phyloP scores from a whole-genome alignment of 345 rosid genomes.

The Hypericum androsaemum region DNA sequence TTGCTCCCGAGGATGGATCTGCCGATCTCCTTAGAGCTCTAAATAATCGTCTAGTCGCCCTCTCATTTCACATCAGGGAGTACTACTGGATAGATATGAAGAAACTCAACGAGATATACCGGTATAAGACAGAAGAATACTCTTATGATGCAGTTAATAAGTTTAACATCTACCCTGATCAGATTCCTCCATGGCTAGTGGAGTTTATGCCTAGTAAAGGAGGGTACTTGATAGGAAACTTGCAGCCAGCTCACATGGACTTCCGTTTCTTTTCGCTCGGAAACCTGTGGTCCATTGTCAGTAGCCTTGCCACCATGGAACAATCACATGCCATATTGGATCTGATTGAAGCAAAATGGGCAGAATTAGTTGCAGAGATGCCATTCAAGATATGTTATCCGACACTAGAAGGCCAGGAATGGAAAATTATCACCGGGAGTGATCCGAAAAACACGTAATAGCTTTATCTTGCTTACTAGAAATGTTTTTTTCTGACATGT shows the following conservation, averaged over 20 bases:
- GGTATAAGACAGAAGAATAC: conserved; percentile 60
- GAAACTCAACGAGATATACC: conserved; percentile 25
- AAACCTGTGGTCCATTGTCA: conserved; percentile 73
- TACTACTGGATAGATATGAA: conserved; percentile 77
- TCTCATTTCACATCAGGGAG: conserved; percentile 87
- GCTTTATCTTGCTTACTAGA: not conserved
- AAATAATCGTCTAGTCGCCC: conserved; percentile 79
- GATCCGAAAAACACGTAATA: conserved; percentile 99
- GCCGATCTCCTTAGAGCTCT: conserved; percentile 67
- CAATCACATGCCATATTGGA: conserved; percentile 75
- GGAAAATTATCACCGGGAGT: conserved; percentile 91
- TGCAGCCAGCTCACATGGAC: conserved; percentile 98
- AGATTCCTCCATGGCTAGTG: conserved; percentile 88
- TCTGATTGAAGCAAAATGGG: conserved; percentile 80
- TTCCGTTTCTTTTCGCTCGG: conserved; percentile 95
- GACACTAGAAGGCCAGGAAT: conserved; percentile 76
- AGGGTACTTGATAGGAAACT: conserved; percentile 84
- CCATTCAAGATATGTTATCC: conserved; percentile 94
- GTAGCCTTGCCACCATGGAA: conserved; percentile 58
- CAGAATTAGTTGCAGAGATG: conserved; percentile 83
- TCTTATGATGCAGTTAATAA: conserved; percentile 86
- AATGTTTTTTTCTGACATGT: not conserved
- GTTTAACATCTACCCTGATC: conserved; percentile 96
- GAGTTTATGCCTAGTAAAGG: conserved; percentile 89
- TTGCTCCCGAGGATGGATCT: conserved; percentile 81